phyloP scores from a whole-genome alignment of 345 rosid genomes.

The Noccaea bulbosa region DNA sequence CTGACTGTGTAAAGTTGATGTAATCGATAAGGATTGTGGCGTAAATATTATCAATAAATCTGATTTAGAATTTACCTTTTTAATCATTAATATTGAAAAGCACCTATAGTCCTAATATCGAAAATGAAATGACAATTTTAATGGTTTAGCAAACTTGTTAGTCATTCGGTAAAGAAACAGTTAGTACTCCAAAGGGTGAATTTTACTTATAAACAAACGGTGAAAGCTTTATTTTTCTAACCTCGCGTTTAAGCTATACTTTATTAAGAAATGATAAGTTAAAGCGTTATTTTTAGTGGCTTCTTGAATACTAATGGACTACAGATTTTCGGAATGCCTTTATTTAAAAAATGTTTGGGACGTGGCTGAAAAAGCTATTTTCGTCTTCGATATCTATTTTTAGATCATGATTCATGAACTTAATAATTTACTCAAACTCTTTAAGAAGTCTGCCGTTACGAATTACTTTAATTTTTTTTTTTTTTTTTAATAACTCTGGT shows the following conservation, averaged over 20 bases:
- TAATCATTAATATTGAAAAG: no score
- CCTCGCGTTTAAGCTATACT: background rate
- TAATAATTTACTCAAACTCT: background rate
- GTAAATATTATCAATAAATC: no score
- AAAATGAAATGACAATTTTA: background rate
- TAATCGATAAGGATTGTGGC: background rate
- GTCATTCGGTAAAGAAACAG: background rate
- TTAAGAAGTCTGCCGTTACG: slow-evolving; percentile 3
- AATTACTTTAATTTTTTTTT: background rate
- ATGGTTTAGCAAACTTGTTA: slow-evolving; percentile 5
- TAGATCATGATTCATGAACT: background rate
- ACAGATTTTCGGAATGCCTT: background rate
- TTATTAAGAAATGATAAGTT: slow-evolving; percentile 4
- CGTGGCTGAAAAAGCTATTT: slow-evolving; percentile 21
- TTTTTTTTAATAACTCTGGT: no score
- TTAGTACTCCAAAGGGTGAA: background rate
- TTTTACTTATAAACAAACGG: background rate
- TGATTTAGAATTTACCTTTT: no score
- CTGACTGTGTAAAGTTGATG: background rate
- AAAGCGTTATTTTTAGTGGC: slow-evolving; percentile 1
- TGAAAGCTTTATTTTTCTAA: background rate
- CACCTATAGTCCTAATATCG: background rate
- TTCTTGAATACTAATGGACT: background rate
- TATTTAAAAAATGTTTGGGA: slow-evolving; percentile 5
- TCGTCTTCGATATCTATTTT: slow-evolving; percentile 6